These are phyloP conservation scores for Citrullus amarus DNA, from an alignment of 306 rosid species.

Conservation along the genomic window DNA sequence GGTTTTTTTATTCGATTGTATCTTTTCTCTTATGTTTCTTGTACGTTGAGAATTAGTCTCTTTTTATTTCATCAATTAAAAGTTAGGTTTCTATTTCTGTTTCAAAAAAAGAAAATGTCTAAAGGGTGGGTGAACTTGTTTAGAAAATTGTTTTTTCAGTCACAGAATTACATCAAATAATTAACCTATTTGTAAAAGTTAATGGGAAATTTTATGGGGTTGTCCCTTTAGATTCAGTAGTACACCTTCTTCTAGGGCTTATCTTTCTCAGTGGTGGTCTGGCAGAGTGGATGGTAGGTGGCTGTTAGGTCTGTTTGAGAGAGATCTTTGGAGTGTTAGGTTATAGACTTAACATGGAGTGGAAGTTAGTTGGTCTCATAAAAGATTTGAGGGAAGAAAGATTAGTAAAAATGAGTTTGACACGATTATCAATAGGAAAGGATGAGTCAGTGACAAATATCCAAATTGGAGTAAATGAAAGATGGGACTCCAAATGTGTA, in stretches of 20 bases:
- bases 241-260: not conserved
- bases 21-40: too few relatives aligned
- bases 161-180: not conserved
- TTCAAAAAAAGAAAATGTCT: too few relatives aligned
- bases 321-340: not conserved
- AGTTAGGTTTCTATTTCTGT: too few relatives aligned
- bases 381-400: not conserved
- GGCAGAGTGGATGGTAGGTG: not conserved
- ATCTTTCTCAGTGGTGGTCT: not conserved
- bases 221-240: not conserved
- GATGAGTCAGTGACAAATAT: not conserved
- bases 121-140: not conserved
- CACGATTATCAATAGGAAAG: not conserved
- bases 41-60: too few relatives aligned
- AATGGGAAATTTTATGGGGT: not conserved
- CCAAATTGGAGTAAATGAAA: not conserved
- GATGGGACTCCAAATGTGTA: not conserved
- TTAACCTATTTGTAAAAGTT: not conserved
- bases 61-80: too few relatives aligned
- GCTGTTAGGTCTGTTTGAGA: not conserved
- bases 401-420: not conserved
- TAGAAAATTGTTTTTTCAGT: not conserved
- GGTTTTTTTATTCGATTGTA: too few relatives aligned
- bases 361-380: not conserved
- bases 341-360: not conserved